These are phyloP conservation scores for Petunia secreta DNA, from an alignment of 257 asterid genomes.

Conservation along the genomic window DNA sequence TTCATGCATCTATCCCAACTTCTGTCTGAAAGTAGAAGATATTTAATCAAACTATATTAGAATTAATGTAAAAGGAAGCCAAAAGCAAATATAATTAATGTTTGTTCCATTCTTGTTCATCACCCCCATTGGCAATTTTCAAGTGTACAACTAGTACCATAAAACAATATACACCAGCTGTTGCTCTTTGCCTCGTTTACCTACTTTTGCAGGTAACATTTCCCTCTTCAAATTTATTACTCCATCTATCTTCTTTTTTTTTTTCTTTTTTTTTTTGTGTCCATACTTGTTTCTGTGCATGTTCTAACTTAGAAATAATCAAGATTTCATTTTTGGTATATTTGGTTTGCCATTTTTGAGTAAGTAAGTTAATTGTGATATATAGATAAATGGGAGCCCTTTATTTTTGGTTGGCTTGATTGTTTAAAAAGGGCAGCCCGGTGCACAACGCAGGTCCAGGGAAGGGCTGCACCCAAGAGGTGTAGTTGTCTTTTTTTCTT, in stretches of 20 bases:
- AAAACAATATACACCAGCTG: background rate
- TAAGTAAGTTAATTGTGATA: background rate
- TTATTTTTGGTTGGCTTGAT: background rate
- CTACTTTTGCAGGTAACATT: conserved; percentile 1
- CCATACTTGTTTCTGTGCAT: background rate
- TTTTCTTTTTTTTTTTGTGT: background rate
- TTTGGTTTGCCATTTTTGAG: background rate
- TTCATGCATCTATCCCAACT: conserved; percentile 17
- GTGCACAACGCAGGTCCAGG: too few relatives aligned
- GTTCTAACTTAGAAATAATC: background rate
- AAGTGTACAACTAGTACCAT: background rate
- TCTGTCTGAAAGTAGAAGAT: background rate
- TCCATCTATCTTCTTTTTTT: background rate
- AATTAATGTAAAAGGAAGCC: background rate
- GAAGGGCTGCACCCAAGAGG: too few relatives aligned
- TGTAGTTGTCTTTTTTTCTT: too few relatives aligned
- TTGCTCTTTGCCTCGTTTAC: background rate
- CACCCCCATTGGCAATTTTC: background rate
- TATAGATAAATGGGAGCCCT: background rate
- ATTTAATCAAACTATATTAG: background rate
- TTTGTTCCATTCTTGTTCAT: background rate
- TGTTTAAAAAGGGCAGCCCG: too few relatives aligned
- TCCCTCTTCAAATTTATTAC: background rate
- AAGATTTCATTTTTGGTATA: background rate
- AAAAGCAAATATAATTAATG: background rate